A percentile compares a stretch with the other conserved stretches of the same genome.
These are phyloP conservation scores for Volvariella volvacea DNA, from an alignment of 1,284 basidiomycete genomes.

Conservation along the genomic window DNA sequence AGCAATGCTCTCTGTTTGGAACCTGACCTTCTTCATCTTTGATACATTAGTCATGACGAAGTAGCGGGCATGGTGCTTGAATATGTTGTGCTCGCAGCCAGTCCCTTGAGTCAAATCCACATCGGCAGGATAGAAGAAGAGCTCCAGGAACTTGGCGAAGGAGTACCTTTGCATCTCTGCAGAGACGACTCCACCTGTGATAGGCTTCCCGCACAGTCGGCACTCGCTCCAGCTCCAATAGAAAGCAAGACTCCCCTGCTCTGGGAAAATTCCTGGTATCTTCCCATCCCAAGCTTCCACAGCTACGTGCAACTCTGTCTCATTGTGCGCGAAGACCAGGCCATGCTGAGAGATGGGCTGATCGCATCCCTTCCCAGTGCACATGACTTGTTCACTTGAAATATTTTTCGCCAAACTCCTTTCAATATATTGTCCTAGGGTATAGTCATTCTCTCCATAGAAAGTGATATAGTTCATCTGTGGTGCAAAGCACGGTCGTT, in stretches of 20 bases:
- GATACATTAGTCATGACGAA: constrained; percentile 70
- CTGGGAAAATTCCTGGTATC: constrained; percentile 49
- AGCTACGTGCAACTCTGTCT: constrained; percentile 76
- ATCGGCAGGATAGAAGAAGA: constrained; percentile 87
- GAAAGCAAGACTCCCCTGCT: constrained; percentile 55
- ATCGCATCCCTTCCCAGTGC: constrained; percentile 79
- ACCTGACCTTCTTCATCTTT: constrained; percentile 47
- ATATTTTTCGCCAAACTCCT: constrained; percentile 56
- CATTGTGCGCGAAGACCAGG: constrained; percentile 86
- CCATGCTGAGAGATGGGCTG: constrained; percentile 81
- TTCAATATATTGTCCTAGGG: constrained; percentile 90
- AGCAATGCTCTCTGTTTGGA: constrained; percentile 81
- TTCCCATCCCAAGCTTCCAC: constrained; percentile 84
- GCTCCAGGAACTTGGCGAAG: constrained; percentile 90
- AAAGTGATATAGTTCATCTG: constrained; percentile 74
- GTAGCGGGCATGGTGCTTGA: constrained; percentile 89
- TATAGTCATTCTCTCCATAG: constrained; percentile 90
- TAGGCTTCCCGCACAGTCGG: constrained; percentile 73
- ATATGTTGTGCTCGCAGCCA: constrained; percentile 92
- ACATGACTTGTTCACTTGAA: constrained; percentile 63
- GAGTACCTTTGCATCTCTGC: constrained; percentile 92
- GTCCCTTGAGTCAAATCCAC: constrained; percentile 77
- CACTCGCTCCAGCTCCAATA: constrained; percentile 94
- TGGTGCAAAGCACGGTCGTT: constrained; percentile 65
- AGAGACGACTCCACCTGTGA: constrained; percentile 86